These are phyloP conservation scores for Talaromyces sp. DNA, from an alignment of 2,329 filamentous ascomycete species.

Conservation along the genomic window DNA sequence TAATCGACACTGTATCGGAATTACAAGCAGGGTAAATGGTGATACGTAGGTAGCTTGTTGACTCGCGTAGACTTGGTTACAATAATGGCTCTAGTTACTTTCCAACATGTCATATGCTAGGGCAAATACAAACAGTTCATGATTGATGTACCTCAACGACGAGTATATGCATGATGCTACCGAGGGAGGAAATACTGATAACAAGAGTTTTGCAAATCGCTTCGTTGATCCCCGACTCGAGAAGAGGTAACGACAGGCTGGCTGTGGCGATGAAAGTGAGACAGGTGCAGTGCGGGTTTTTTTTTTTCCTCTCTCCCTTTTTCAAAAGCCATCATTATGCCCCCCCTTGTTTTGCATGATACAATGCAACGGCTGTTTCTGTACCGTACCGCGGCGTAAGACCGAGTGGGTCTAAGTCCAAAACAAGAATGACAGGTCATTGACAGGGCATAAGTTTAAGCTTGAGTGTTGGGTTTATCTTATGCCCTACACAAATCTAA, in stretches of 20 bases:
- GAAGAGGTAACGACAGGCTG: neutral
- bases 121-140: neutral
- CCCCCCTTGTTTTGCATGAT: conserved; percentile 2
- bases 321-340: too few relatives aligned
- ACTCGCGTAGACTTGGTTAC: too few relatives aligned
- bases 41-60: neutral
- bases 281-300: neutral
- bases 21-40: neutral
- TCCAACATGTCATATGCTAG: neutral
- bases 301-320: too few relatives aligned
- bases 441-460: neutral
- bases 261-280: conserved; percentile 6
- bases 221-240: neutral
- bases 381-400: neutral
- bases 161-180: neutral
- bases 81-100: neutral
- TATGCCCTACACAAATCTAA: neutral
- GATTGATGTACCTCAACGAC: neutral
- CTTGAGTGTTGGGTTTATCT: neutral
- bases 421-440: neutral
- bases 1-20: neutral
- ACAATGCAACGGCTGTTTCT: neutral
- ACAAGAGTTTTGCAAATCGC: neutral
- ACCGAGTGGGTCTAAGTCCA: neutral
- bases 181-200: neutral